Evolutionary conservation across 2,329 filamentous ascomycete genomes (phyloP).

Genomic region (Curvularia sp.): DNA sequence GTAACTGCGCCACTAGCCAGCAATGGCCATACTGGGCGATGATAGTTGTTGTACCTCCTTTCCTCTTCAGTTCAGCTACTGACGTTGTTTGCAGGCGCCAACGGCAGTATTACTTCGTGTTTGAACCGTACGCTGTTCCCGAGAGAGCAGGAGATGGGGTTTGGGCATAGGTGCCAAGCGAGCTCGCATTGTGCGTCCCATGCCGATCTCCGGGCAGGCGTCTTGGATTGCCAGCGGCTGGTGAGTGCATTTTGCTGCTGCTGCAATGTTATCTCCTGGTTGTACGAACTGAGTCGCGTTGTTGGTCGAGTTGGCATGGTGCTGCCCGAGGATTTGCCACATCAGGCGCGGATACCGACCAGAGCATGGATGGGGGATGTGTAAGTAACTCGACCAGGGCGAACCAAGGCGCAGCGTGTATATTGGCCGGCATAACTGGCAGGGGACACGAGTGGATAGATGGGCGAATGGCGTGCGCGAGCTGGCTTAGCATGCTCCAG

Average conservation of each 20-base stretch:
- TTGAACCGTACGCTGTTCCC: conserved; percentile 8
- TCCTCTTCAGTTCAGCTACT: background rate
- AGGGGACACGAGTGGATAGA: conserved; percentile 2
- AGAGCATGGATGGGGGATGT: conserved; percentile 6
- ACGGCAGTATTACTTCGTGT: background rate
- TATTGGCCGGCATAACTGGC: conserved; percentile 10
- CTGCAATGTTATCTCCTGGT: conserved; percentile 4
- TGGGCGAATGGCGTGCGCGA: conserved; percentile 8
- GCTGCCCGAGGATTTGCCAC: conserved; percentile 4
- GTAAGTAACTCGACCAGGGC: conserved; percentile 4
- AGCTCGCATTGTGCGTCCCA: background rate
- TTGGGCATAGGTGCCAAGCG: conserved; percentile 6
- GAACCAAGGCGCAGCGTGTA: conserved; percentile 10
- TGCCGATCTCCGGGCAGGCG: background rate
- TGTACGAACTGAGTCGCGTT: background rate
- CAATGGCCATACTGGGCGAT: background rate
- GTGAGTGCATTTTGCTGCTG: background rate
- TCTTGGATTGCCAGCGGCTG: background rate
- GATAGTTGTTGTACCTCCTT: background rate
- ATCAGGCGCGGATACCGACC: conserved; percentile 14
- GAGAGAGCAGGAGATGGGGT: conserved; percentile 16
- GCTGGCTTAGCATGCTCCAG: conserved; percentile 3
- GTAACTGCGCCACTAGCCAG: background rate
- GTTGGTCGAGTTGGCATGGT: background rate
- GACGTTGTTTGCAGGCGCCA: background rate